phyloP scores from a whole-genome alignment of 148 eudicot genomes.

The Spergularia bocconei region DNA sequence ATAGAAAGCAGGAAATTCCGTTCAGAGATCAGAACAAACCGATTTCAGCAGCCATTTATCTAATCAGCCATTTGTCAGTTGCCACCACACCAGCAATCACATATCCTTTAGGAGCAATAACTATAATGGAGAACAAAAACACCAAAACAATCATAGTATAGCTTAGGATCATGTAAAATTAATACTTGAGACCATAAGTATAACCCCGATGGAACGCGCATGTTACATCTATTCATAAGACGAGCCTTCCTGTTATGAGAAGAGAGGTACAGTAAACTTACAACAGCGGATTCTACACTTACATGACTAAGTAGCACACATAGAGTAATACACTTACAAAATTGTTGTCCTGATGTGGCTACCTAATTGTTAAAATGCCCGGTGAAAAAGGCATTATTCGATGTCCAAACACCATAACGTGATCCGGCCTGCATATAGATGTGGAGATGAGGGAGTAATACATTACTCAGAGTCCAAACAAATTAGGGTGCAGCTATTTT shows the following conservation, averaged over 20 bases:
- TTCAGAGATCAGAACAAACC: not conserved
- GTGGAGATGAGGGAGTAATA: not conserved
- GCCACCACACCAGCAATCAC: not conserved
- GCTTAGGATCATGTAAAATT: not conserved
- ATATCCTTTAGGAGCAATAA: not conserved
- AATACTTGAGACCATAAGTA: not conserved
- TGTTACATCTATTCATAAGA: not conserved
- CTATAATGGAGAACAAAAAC: not conserved
- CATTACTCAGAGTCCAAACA: not conserved
- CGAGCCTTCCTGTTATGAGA: not conserved
- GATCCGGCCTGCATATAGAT: slow-evolving; percentile 21
- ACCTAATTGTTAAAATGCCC: slow-evolving; percentile 2
- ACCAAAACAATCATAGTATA: not conserved
- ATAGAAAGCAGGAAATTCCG: not conserved
- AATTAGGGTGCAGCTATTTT: not conserved
- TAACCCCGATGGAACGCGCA: not conserved
- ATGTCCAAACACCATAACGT: not conserved
- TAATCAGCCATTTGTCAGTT: not conserved
- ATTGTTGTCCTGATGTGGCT: not conserved
- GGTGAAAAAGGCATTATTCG: slow-evolving; percentile 4
- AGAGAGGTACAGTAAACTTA: not conserved
- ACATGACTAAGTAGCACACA: not conserved
- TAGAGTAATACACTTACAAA: not conserved
- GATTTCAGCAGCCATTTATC: not conserved
- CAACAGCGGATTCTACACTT: not conserved